Evolutionary conservation across 352 stramenopile genomes (phyloP), one percentile per base, ranked within the genome.

Genomic region (Phytophthora syringae): DNA sequence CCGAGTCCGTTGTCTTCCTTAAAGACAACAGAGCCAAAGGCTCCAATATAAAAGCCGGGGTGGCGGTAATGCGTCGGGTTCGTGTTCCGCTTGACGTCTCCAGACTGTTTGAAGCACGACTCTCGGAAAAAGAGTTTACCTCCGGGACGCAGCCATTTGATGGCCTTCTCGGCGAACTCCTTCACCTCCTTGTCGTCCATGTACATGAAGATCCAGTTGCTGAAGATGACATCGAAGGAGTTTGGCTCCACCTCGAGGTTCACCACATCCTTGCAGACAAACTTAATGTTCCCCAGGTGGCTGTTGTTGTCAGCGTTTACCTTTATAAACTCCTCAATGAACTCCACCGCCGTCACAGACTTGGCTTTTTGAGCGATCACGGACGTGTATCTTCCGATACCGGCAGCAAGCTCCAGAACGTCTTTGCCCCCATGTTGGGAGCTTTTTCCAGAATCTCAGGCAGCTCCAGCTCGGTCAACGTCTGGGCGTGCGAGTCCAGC

Each of bases 151-250:
- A 91, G 70, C 82, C 79, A 89, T 51, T 80, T 77, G 50, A 91
- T 66, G 13, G 79, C 78, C 59, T 89, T 90, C 47, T 77, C 58
- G 22, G 81, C 80, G 37, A 90, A 85, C 2, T 43, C 52, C 53
- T 77, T 61, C 6, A 92, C 77, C 53, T 90, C 79, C 2, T 86
- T 76, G 48, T 89, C 80, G 10, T 68, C 64, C 18, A 92, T 52
- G 51, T 91, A 91, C 82, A 91, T 91, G 62, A 91, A 87, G 48
- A 91, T 71, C 80, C 80, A 91, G 68, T 91, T 91, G 58, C 76
- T 86, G 64, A 89, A 89, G 44, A 91, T 84, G 0, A 91, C 72
- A 52, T 91, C 82, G 28, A 86, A 84, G 16, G 80, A 92, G 54
- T 86, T 71, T 1, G 74, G 66, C 47, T 74, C 68, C 15, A 56